These are phyloP conservation scores for Hapsidospora chrysogenum DNA, from an alignment of 495 filamentous ascomycete species.

Conservation along the genomic window DNA sequence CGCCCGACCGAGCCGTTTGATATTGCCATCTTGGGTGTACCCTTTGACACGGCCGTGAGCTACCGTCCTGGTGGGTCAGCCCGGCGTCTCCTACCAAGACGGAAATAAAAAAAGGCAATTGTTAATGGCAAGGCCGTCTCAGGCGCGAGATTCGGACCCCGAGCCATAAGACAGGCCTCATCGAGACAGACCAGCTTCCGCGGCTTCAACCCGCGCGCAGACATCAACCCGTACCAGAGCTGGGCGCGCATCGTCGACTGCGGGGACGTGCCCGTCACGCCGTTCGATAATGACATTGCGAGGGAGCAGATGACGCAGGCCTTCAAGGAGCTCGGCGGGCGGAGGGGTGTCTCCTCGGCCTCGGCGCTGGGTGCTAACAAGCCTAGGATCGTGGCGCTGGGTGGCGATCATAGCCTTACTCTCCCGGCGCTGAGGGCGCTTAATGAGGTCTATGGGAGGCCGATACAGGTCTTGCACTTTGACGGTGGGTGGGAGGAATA, in stretches of 20 bases:
- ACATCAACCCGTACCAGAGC: constrained; percentile 58
- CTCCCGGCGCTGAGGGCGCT: constrained; percentile 60
- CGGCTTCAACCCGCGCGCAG: constrained; percentile 61
- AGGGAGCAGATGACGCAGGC: constrained; percentile 64
- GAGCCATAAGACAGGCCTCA: constrained; percentile 65
- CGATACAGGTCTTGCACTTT: constrained; percentile 69
- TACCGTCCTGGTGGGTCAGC: constrained; percentile 50
- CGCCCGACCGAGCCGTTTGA: constrained; percentile 50
- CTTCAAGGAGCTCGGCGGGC: constrained; percentile 33
- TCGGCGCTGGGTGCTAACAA: constrained; percentile 7
- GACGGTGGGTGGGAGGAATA: constrained; percentile 26
- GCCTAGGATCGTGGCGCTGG: constrained; percentile 60
- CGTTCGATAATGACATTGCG: constrained; percentile 62
- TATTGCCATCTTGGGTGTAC: constrained; percentile 66
- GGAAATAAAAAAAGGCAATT: not conserved
- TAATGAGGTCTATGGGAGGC: constrained; percentile 49
- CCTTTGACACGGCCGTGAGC: constrained; percentile 69
- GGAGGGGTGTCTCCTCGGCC: constrained; percentile 10
- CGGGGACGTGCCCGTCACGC: constrained; percentile 68
- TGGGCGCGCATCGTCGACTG: constrained; percentile 66
- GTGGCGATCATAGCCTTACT: constrained; percentile 68
- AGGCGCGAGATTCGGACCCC: constrained; percentile 69
- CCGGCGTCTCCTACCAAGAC: not conserved
- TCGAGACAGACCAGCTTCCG: constrained; percentile 55
- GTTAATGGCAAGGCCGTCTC: constrained; percentile 3